phyloP scores from a whole-genome alignment of 2,329 filamentous ascomycete genomes.

The Metarhizium album region DNA sequence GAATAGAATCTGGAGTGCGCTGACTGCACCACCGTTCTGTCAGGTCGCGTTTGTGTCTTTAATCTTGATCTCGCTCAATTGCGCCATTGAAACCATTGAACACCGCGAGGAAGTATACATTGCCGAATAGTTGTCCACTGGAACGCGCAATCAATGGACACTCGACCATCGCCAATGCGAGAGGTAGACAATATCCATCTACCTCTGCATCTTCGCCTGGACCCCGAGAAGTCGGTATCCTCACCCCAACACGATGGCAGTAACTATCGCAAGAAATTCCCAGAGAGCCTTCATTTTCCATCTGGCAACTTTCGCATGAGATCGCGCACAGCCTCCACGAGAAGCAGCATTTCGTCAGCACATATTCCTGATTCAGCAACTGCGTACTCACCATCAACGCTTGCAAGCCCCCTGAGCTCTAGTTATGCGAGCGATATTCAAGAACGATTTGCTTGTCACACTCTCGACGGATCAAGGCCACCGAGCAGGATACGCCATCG shows the following conservation, averaged over 20 bases:
- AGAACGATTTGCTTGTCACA: conserved; percentile 19
- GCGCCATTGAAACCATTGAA: background rate
- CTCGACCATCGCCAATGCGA: conserved; percentile 5
- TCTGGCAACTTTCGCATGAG: conserved; percentile 19
- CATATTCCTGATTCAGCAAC: conserved; percentile 28
- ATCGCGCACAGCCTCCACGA: conserved; percentile 26
- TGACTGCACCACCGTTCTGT: no score
- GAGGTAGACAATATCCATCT: conserved; percentile 2
- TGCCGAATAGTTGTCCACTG: no score
- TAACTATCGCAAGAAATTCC: conserved; percentile 14
- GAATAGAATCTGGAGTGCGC: background rate
- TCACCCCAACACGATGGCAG: background rate
- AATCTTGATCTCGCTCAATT: background rate
- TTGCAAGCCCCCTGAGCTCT: conserved; percentile 26
- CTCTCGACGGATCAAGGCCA: conserved; percentile 15
- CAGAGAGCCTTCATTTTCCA: conserved; percentile 20
- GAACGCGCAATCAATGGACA: conserved; percentile 7
- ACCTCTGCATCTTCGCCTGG: conserved; percentile 7
- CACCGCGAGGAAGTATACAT: no score
- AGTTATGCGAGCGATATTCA: conserved; percentile 23
- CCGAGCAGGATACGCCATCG: conserved; percentile 21
- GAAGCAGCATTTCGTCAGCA: conserved; percentile 27
- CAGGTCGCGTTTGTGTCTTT: background rate
- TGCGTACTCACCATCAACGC: conserved; percentile 23
- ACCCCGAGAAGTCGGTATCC: conserved; percentile 8